phyloP scores from a whole-genome alignment of 768 basidiomycete genomes.

The Pleurotus eryngii region DNA sequence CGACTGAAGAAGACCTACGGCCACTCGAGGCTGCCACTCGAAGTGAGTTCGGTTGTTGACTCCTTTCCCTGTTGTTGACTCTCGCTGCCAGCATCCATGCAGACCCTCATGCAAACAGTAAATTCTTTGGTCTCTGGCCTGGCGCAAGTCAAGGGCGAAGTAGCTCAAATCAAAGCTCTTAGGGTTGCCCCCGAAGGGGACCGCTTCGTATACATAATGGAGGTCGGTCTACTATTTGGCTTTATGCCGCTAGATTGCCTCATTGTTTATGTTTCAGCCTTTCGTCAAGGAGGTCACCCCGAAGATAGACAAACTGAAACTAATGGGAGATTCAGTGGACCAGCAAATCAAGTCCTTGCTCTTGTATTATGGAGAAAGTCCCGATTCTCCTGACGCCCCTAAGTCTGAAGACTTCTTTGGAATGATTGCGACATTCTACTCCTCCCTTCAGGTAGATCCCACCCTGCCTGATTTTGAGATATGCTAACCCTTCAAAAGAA shows the following conservation, averaged over 20 bases:
- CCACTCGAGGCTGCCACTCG: constrained; percentile 81
- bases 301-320: constrained; percentile 62
- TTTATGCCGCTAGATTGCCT: too few relatives aligned
- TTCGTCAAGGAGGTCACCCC: constrained; percentile 49
- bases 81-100: constrained; percentile 61
- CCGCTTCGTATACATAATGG: constrained; percentile 66
- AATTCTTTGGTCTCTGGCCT: constrained; percentile 56
- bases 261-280: constrained; percentile 24
- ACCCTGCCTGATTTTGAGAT: constrained; percentile 2
- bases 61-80: not conserved
- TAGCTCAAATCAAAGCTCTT: constrained; percentile 36
- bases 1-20: constrained; percentile 79
- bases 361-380: constrained; percentile 75
- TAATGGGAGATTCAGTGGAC: constrained; percentile 55
- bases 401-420: constrained; percentile 86
- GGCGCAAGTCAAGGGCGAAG: constrained; percentile 53
- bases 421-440: constrained; percentile 70
- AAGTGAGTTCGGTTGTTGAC: constrained; percentile 38
- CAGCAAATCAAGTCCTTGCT: constrained; percentile 59
- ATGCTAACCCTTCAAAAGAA: constrained; percentile 41
- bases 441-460: constrained; percentile 55
- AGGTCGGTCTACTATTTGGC: constrained; percentile 34
- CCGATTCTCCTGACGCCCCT: constrained; percentile 56
- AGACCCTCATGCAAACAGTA: constrained; percentile 58
- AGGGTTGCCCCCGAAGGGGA: constrained; percentile 41